Base-by-base conservation (phyloP, 1,139 yeast species). In the Schwanniomyces etchellsii region DNA sequence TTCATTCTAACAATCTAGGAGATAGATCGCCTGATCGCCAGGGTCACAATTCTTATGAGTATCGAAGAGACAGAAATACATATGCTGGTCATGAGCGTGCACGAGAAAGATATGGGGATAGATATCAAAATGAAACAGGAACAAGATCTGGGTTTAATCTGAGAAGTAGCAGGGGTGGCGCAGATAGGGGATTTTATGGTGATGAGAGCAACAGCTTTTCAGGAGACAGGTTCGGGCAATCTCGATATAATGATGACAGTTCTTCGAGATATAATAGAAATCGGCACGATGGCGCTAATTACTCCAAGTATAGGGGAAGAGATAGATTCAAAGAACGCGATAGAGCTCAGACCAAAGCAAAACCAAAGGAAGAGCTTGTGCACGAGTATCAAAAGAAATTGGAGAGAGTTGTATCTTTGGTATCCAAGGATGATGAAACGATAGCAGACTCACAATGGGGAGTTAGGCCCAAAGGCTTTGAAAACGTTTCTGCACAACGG, bases 391-490 rank as follows among this genome's bases (percentile, higher is more conserved):
- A 54, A 33, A 45, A 40, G 12, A 41, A 42, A 21, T 47, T 66
- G 26, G 33, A 35, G 11, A 34, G 39, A 5, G 38, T 62, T 4
- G 42, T 41, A 16, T 45, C 50, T 7, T 46, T 47, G 1, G 44
- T 47, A 5, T 35, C 52, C 2, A 42, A 65, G 12, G 58, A 54
- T 5, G 53, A 55, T 16, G 44, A 64, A 14, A 61, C 77, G 24
- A 55, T 60, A 5, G 48, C 64, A 5, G 73, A 69, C 24, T 66
- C 83, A 0, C 58, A 69, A 32, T 88, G 96, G 96, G 95, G 88
- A 29, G 61, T 73, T 11, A 69, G 70, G 20, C 89, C 95, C 0
- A 60, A 66, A 28, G 94, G 89, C 1, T 84, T 82, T 51, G 94
- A 85, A 46, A 69, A 72, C 9, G 78, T 84, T 3, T 72, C 85